Base-by-base conservation (phyloP, 1,139 yeast genomes). In the Hanseniaspora sp. region DNA sequence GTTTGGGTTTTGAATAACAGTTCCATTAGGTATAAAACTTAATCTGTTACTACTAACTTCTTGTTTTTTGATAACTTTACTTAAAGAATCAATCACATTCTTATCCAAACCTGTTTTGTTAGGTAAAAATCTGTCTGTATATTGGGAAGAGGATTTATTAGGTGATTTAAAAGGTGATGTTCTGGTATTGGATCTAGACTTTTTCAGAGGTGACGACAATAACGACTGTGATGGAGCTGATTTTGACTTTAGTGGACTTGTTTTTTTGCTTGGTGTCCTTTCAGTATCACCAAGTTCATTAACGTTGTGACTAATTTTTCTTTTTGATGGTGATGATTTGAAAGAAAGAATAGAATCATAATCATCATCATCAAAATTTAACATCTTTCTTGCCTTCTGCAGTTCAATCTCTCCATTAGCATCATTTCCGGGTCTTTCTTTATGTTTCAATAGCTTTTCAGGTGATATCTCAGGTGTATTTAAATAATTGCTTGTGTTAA, bases 51-150 rank as follows among this genome's bases (percentile, higher is more conserved):
- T 30, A 38, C 52, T 53, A 12, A 53, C 34, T n/a, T 53, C 47
- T 23, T 53, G 44, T n/a, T 44, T 43, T 23, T 41, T 46, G 11
- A 43, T 31, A 37, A 46, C 47, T 29, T 40, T 30, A 73, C 61
- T 86, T 69, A 64, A 86, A 74, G 74, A 86, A 80, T 58, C 56
- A 1, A 96, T 96, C 0, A 96, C 90, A 63, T 87, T 95, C 15
- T 90, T 71, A 63, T 88, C 95, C 41, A 87, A 78, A 0, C 95
- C 96, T 1, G 84, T 81, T 56, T 97, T 70, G 58, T 79, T 80
- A 7, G 97, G 97, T 44, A 92, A 86, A 67, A 82, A 87, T 55
- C 98, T 70, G 66, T 90, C 97, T 57, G 86, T 81, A 67, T 83
- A 85, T 2, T 53, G 55, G 9, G 59, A 56, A 7, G 18, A 58